Conservation (phyloP, 257 asterid genomes). For the Capsicum chinense region DNA sequence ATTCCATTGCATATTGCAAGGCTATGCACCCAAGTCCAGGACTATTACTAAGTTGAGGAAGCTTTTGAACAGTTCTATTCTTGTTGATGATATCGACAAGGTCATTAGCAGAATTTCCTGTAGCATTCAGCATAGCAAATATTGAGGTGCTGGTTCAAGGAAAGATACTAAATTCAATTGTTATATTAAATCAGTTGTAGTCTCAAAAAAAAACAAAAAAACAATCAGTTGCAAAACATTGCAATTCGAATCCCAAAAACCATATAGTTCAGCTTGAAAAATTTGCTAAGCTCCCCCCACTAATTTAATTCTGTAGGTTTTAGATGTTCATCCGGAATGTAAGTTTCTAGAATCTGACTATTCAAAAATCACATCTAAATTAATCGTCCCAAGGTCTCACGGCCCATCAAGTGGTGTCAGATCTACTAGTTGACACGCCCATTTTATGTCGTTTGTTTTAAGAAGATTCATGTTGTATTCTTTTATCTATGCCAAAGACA, state of each 20-base stretch:
- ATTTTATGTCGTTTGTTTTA: background rate
- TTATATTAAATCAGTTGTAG: background rate
- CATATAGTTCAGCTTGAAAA: background rate
- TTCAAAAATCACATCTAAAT: background rate
- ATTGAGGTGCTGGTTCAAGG: background rate
- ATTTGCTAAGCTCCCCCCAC: background rate
- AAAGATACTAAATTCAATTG: constrained; percentile 1
- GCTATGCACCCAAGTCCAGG: constrained; percentile 86
- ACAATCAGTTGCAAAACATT: background rate
- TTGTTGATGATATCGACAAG: constrained; percentile 64
- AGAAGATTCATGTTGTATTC: background rate
- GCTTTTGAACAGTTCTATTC: constrained; percentile 74
- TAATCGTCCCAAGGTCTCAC: background rate
- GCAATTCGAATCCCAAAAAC: background rate
- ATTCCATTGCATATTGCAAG: constrained; percentile 62
- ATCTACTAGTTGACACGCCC: background rate
- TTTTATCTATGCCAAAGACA: background rate
- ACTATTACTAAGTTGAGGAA: constrained; percentile 51
- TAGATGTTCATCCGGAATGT: background rate
- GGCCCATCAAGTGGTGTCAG: background rate
- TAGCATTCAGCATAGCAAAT: constrained; percentile 22
- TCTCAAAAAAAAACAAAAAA: too few species aligned
- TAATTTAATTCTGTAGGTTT: background rate
- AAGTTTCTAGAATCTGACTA: background rate
- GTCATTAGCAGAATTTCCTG: constrained; percentile 77